Base-by-base conservation (phyloP, 1,284 basidiomycete species). In the Microstroma glucosiphilum region DNA sequence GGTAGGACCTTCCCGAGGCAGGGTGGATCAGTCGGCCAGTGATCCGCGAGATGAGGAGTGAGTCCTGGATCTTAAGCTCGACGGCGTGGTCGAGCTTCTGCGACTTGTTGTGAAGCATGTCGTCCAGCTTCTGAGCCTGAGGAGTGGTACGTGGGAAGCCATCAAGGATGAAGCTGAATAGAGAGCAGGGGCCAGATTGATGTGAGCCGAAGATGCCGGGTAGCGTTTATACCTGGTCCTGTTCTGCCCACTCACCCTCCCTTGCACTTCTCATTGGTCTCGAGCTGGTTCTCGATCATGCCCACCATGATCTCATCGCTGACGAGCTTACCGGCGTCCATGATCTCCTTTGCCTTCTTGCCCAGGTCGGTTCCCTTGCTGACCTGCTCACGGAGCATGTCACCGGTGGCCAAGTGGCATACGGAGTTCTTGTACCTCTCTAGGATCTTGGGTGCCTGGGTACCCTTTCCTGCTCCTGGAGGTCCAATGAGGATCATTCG, bases 401-500 rank as follows among this genome's bases (percentile, higher is more conserved):
- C 94, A 43, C 94, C 94, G 37, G 94, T 98, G 40, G 94, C 93
- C 70, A 98, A 84, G 83, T 98, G 94, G 84, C 94, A 98, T 59
- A 98, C 87, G 80, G 91, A 92, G 72, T 76, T 73, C 65, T 75
- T 67, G 85, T 89, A 98, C 79, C 90, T 86, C 69, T 92, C 88
- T 59, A 89, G 86, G 82, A 98, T 94, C 80, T 86, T 86, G 25
- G 96, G 94, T 1, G 92, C 94, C 81, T 98, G 94, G 1, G 94
- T 98, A 56, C 94, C 94, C 85, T 98, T 98, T 91, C 93, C 93
- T 74, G 94, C 91, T 75, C 94, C 94, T 56, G 94, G 94, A 69
- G 94, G 94, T 64, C 94, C 94, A 76, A 98, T 85, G 70, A 98
- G 85, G 75, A 98, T 91, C 71, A 92, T 89, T 60, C 92, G 86